These are phyloP conservation scores for Pichia terricola DNA, from an alignment of 1,139 yeast species.

Conservation along the genomic window DNA sequence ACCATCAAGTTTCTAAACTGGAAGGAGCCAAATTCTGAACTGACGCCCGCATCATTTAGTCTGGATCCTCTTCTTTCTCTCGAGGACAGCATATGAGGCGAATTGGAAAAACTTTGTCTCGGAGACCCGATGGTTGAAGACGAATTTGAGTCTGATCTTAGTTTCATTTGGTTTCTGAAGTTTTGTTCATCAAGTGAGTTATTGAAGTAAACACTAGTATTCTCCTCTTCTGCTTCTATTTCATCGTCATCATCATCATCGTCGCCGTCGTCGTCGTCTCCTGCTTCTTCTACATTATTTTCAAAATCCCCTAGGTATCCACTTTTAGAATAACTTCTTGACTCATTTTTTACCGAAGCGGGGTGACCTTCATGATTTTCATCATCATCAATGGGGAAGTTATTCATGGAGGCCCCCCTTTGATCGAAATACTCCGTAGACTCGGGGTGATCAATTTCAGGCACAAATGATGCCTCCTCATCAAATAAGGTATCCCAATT, in stretches of 20 bases:
- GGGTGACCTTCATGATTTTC: slow-evolving; percentile 24
- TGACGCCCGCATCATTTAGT: slow-evolving; percentile 48
- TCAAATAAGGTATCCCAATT: slow-evolving; percentile 70
- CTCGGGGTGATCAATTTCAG: slow-evolving; percentile 70
- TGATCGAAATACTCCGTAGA: slow-evolving; percentile 85
- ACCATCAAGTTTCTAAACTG: slow-evolving; percentile 83
- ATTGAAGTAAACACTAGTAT: background rate
- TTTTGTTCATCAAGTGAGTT: background rate
- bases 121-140: slow-evolving; percentile 22
- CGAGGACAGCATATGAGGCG: slow-evolving; percentile 11
- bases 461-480: slow-evolving; percentile 79
- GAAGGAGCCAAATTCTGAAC: slow-evolving; percentile 86
- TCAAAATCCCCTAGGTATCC: slow-evolving; percentile 11
- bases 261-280: background rate
- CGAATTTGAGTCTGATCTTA: slow-evolving; percentile 18
- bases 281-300: slow-evolving; percentile 5
- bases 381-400: slow-evolving; percentile 48
- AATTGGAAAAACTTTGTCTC: slow-evolving; percentile 17
- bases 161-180: background rate
- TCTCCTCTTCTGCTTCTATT: slow-evolving; percentile 3
- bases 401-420: slow-evolving; percentile 72
- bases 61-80: slow-evolving; percentile 43
- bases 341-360: background rate
- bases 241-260: slow-evolving; percentile 13
- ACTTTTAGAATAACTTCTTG: slow-evolving; percentile 12